phyloP scores from a whole-genome alignment of 1,284 basidiomycete genomes.

The Sporisorium exsertum region DNA sequence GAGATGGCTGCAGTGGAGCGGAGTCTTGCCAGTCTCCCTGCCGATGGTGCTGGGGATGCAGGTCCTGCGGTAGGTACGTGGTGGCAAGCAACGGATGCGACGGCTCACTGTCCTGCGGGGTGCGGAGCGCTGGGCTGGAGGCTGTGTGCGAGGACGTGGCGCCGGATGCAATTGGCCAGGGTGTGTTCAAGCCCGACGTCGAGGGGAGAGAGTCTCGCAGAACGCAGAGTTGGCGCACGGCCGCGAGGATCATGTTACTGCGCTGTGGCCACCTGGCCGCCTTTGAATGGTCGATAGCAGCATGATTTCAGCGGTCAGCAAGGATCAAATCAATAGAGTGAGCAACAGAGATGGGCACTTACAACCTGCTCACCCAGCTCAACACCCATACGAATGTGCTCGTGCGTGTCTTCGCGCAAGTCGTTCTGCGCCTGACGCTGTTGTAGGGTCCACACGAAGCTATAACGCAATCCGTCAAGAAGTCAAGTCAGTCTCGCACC shows the following conservation, averaged over 20 bases:
- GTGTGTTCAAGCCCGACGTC: conserved; percentile 13
- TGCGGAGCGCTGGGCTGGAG: conserved; percentile 14
- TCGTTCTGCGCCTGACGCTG: conserved; percentile 4
- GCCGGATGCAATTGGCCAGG: conserved; percentile 11
- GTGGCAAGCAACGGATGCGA: not conserved
- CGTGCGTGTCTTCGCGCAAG: not conserved
- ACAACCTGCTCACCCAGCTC: conserved; percentile 28
- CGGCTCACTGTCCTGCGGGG: conserved; percentile 4
- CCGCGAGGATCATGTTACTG: conserved; percentile 5
- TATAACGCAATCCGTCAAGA: not conserved
- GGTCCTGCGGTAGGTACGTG: not conserved
- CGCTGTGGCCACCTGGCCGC: conserved; percentile 17
- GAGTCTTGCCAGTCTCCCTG: not conserved
- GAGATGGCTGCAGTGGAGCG: not conserved
- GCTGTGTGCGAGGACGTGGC: conserved; percentile 3
- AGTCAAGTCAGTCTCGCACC: not conserved
- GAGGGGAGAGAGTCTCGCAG: conserved; percentile 2
- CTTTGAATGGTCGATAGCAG: not conserved
- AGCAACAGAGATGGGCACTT: not conserved
- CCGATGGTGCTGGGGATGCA: not conserved
- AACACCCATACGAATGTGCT: conserved; percentile 8
- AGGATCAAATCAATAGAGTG: not conserved
- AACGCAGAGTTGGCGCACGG: conserved; percentile 6
- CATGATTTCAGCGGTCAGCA: not conserved
- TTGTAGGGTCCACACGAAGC: conserved; percentile 27